Base-by-base conservation (phyloP, 1,139 yeast genomes). In the Saccharomyces pastorianus region DNA sequence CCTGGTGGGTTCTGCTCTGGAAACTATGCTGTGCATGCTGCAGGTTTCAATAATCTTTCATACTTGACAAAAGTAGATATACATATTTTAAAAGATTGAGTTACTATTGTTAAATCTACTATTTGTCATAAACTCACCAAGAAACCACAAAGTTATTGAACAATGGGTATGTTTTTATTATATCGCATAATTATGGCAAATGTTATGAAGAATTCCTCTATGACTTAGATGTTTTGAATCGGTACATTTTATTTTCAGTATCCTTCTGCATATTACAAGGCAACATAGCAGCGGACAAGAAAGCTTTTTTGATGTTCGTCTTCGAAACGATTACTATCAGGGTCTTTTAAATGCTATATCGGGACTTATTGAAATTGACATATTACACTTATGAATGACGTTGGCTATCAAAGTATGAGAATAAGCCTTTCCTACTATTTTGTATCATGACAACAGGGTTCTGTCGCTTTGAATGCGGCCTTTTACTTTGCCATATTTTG, bases 121-220 rank as follows among this genome's bases (percentile, higher is more conserved):
- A 38, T 20, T 38, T 38, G 5, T 4, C 13, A 9, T 17, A 38
- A 9, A 38, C 11, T 4, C 13, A 38, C 25, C 44, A 38, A 38
- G 44, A 38, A 38, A 38, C 44, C 44, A 38, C 44, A 38, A 38
- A 38, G 44, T 38, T 38, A 38, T 38, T 55, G 51, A 56, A 51
- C 58, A 56, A 56, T 59, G 62, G 62, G 62, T 59, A 59, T 59
- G 62, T 59, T 34, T 20, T 26, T 42, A 50, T 31, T 23, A 47
- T 27, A 20, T 9, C 17, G 20, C 25, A 17, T 25, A 7, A 38
- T 38, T 8, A 38, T 38, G 44, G 44, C 49, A 31, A 26, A 25
- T 14, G 13, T 20, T 29, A n/a, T 17, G 27, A 44, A n/a, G 17
- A 26, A 38, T 9, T 38, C 11, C 11, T 9, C 8, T 38, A 8